phyloP scores from a whole-genome alignment of 1,284 basidiomycete species.

The Earliella scabrosa region DNA sequence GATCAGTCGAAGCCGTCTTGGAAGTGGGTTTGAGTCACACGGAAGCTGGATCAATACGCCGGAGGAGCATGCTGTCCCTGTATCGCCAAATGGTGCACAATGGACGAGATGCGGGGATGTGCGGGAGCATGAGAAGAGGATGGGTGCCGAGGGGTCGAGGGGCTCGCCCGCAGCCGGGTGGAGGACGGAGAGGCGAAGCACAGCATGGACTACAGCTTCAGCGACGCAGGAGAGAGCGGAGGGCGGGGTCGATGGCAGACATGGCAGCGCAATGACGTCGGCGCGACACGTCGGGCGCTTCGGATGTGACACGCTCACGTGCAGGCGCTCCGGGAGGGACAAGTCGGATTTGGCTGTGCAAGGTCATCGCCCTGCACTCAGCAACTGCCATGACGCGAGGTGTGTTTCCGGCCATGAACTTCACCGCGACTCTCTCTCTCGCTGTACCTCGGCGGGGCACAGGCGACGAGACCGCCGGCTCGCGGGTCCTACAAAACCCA shows the following conservation, averaged over 20 bases:
- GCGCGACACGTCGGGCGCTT: conserved; percentile 16
- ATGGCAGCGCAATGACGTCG: conserved; percentile 22
- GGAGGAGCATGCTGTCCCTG: background rate
- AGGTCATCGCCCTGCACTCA: conserved; percentile 33
- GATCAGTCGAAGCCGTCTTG: conserved; percentile 1
- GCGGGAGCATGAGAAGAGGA: background rate
- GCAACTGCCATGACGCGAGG: conserved; percentile 24
- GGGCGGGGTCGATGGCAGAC: conserved; percentile 5
- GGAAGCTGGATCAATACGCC: too few relatives aligned
- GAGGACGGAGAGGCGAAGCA: background rate
- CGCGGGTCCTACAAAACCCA: conserved; percentile 35
- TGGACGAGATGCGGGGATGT: background rate
- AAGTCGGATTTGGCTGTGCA: conserved; percentile 19
- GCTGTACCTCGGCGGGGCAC: conserved; percentile 21
- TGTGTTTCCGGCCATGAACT: conserved; percentile 25
- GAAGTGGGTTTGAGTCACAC: too few relatives aligned
- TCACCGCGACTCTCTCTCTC: conserved; percentile 25
- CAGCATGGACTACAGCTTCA: conserved; percentile 22
- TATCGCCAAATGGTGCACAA: background rate
- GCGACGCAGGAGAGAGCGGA: conserved; percentile 9
- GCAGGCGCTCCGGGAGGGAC: conserved; percentile 12
- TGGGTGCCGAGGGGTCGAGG: background rate
- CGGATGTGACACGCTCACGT: conserved; percentile 12
- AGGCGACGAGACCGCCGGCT: conserved; percentile 21
- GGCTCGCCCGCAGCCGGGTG: background rate